Evolutionary conservation across 1,139 yeast genomes (phyloP), one percentile per base, ranked within the genome.

Genomic region (Magnusiomyces magnusii): DNA sequence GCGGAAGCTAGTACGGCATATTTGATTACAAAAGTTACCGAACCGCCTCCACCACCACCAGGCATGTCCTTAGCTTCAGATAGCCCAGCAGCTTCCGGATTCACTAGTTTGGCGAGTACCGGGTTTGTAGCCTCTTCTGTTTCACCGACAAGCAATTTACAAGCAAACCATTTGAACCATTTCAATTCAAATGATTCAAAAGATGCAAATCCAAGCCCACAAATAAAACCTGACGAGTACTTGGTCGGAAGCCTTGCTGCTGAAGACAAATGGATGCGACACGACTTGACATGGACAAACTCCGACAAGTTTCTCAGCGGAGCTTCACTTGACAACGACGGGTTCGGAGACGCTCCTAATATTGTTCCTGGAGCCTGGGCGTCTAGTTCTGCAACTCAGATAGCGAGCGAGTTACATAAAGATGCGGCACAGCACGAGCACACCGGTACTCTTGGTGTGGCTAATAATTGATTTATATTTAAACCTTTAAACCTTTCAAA

Each of bases 1-100:
- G 85, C 85, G 1, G 80, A 82, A 65, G 76, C 83, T 3, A 76
- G 80, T 49, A 75, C 81, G 39, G 86, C 85, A 0, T 81, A 80
- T 63, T 71, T 83, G 55, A 69, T 83, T 51, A 79, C 85, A 9
- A 81, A 80, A 65, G 73, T 84, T 17, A 73, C 84, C 1, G 83
- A 80, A 55, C 79, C 81, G 0, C 78, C 82, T 1, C 86, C 86
- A 2, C 63, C 65, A 24, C 68, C 65, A 19, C 49, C 49, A 9
- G 52, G 60, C n/a, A 27, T 44, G 9, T 7, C 49, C 27, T 44
- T 44, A 17, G 17, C 5, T 19, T 19, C 49, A 9, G 17, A 7
- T 21, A 44, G 49, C n/a, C 49, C 49, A 19, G 49, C 49, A 3
- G 49, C 49, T 44, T 44, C 49, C 10, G 49, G 49, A 19, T 44